Base-by-base conservation (phyloP, 2,329 filamentous ascomycete genomes). In the Mycocentrospora acerina region DNA sequence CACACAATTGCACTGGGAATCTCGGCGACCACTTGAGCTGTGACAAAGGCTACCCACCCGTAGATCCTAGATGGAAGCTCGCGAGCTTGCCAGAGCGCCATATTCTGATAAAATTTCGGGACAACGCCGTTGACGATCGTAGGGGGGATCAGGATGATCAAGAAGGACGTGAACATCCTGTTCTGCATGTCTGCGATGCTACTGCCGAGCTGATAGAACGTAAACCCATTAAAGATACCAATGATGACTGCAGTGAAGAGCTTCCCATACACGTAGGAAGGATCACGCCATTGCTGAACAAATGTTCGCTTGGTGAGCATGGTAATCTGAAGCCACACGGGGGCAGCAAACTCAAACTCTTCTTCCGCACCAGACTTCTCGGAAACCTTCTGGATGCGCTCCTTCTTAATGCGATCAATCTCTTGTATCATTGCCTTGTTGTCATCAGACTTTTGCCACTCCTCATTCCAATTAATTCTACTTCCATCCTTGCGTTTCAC, bases 141-240 rank as follows among this genome's bases (percentile, higher is more conserved):
- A 0, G 85, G 82, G 0, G 85, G 83, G 35, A 89, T 66, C 27
- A 73, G 64, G 19, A 75, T 41, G 46, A 74, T 74, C 25, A 87
- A 53, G 66, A 86, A 88, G 35, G 71, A 67, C 0, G 85, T 85
- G 73, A 91, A 90, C 78, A 90, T 83, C 53, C 85, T 79, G 67
- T 87, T 82, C 59, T 90, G 85, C 76, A 90, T 82, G 54, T 86
- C 84, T 11, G 78, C 75, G 32, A 86, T 72, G 0, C 74, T 77
- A 62, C 82, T 73, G 2, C 82, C 83, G 3, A 88, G 76, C 52
- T 83, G 72, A 73, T 78, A 89, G 70, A 88, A 90, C 4, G 85
- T 88, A 68, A 88, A 89, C 15, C 84, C 85, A 67, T 88, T 88
- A 74, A 90, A 88, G 62, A 89, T 81, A 12, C 83, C 86, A 29